Evolutionary conservation across 805 yeast genomes (phyloP), one percentile per base, ranked within the genome.

Genomic region (Clavispora asparagi): DNA sequence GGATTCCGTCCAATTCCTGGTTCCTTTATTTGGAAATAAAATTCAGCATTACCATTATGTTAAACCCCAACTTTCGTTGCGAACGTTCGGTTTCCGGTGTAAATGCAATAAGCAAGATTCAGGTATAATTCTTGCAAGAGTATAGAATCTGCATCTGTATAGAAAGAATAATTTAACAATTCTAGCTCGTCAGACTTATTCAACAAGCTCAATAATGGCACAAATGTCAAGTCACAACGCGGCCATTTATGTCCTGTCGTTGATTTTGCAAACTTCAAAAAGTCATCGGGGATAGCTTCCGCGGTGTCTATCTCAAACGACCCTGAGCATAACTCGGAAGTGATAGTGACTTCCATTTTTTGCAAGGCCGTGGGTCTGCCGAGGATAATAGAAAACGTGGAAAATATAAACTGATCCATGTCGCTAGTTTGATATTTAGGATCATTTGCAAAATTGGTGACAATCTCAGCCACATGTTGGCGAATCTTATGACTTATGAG

Each of bases 21-120:
- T 2, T 60, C 63, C 3, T 56, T 53, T 39, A 43, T 58, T 17
- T 41, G 36, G 25, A 13, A 27, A 12, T 17, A 9, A 12, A 7
- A 7, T 19, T 19, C 23, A 19, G 23, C 3, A 5, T 19, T 5
- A 19, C 2, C 10, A 13, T 32, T 41, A 11, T 10, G 7, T 32
- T 44, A 51, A 8, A 54, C 52, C 9, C 52, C 51, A 3, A 39
- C 43, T 28, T 48, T 52, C 28, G 48, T 42, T 19, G 46, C 54
- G 47, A 61, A 67, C 5, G 61, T 61, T 43, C 64, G 58, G 36
- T 70, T 70, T 8, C 77, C 77, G 0, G 68, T 67, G 39, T 61
- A 58, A 26, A 60, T 59, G 46, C 77, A 71, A 45, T 58, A 70
- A 39, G 62, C 52, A 14, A 71, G 52, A 10, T 60, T 54, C 6